Conservation (phyloP, 164 flowering plant species). For the Echeveria elegans region DNA sequence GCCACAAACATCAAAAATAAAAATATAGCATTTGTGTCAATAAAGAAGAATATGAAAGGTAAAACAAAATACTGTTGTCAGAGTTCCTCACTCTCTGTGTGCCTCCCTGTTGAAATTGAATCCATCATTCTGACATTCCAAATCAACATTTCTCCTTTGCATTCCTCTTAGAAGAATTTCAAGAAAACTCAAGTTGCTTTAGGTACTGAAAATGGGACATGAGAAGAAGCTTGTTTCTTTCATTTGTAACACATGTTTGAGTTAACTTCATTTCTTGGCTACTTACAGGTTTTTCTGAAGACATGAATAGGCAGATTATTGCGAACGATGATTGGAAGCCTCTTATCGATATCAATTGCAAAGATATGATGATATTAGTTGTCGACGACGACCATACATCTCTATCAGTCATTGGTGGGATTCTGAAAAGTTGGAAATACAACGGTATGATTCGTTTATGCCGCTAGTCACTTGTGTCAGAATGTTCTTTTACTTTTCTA, state of each 20-base stretch:
- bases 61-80: background rate
- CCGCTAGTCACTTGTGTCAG: background rate
- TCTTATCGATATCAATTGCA: background rate
- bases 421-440: slow-evolving; percentile 22
- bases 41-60: background rate
- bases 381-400: slow-evolving; percentile 40
- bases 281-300: background rate
- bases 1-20: background rate
- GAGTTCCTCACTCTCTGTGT: background rate
- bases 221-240: background rate
- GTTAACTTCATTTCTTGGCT: background rate
- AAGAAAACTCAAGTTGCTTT: background rate
- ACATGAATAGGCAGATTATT: background rate
- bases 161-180: background rate
- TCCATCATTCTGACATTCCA: background rate
- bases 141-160: background rate
- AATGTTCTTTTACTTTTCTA: no score
- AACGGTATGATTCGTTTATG: slow-evolving; percentile 19
- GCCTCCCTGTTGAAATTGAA: background rate
- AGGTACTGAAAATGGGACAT: background rate
- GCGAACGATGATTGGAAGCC: background rate
- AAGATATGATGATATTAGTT: slow-evolving; percentile 17
- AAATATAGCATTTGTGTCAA: background rate
- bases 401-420: slow-evolving; percentile 21
- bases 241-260: background rate